A percentile compares a stretch with the other conserved stretches of the same genome.
These are phyloP conservation scores for Camellia granthamiana DNA, from an alignment of 148 eudicot genomes.

Conservation along the genomic window DNA sequence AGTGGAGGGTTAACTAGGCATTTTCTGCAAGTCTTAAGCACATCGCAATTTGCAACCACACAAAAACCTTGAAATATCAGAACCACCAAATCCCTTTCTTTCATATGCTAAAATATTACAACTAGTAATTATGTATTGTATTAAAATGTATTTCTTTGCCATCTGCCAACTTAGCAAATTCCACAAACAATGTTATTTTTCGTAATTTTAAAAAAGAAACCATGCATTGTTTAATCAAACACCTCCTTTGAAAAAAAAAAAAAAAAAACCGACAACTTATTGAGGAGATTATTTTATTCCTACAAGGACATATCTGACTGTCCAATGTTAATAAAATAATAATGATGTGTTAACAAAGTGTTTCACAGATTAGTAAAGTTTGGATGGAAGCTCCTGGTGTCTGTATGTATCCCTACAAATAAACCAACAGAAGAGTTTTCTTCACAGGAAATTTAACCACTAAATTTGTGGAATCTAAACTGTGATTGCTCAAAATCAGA, in stretches of 20 bases:
- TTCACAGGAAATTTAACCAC: too few relatives aligned
- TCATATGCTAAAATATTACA: neutral
- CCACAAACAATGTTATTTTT: neutral
- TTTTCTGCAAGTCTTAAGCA: constrained; percentile 7
- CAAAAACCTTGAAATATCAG: neutral
- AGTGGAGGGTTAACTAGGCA: neutral
- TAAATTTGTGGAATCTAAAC: too few relatives aligned
- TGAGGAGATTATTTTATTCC: neutral
- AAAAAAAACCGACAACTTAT: neutral
- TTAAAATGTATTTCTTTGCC: constrained; percentile 12
- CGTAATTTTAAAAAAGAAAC: neutral
- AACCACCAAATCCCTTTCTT: neutral
- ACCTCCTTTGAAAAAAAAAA: neutral
- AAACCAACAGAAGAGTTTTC: too few relatives aligned
- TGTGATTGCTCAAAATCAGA: too few relatives aligned
- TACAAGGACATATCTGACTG: neutral
- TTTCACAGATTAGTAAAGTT: too few relatives aligned
- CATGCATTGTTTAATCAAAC: neutral
- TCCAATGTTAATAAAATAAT: neutral
- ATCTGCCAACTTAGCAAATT: constrained; percentile 9
- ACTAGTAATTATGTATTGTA: neutral
- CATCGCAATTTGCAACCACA: neutral
- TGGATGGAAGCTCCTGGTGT: too few relatives aligned
- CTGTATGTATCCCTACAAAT: too few relatives aligned
- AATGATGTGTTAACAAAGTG: neutral